Percentiles rank a stretch among this genome's conserved stretches.
Conservation (phyloP, 768 basidiomycete species). For the Tulasnella sp. region DNA sequence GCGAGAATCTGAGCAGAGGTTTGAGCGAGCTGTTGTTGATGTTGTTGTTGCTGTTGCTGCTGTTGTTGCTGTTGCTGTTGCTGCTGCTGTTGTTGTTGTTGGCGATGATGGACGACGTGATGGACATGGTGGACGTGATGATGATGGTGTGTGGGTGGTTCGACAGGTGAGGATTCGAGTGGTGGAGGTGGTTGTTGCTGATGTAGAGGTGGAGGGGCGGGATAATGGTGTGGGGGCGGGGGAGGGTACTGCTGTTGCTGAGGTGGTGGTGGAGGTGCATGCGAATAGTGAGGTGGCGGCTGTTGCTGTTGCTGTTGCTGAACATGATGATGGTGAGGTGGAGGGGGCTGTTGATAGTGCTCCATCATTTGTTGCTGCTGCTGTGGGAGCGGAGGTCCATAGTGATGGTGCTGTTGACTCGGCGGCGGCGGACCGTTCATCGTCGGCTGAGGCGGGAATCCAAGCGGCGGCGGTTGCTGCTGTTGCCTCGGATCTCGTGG, state of each 20-base stretch:
- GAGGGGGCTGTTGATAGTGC: neutral
- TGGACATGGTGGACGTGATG: conserved; percentile 8
- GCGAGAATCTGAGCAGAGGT: conserved; percentile 4
- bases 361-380: too few relatives aligned
- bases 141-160: neutral
- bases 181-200: neutral
- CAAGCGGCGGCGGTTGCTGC: neutral
- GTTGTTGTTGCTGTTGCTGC: neutral
- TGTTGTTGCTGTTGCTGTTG: neutral
- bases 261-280: neutral
- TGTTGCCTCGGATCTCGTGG: neutral
- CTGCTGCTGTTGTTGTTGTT: conserved; percentile 2
- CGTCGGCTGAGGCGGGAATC: neutral
- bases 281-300: neutral
- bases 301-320: conserved; percentile 1
- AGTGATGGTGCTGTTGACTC: neutral
- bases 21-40: conserved; percentile 1
- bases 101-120: conserved; percentile 7
- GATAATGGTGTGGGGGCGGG: neutral
- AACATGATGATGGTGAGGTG: conserved; percentile 6
- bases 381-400: neutral
- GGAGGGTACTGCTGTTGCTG: neutral
- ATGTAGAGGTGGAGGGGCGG: neutral
- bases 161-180: too few relatives aligned
- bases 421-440: neutral